Conservation (phyloP, 2,329 filamentous ascomycete species). For the Hymenoscyphus fructigenus region DNA sequence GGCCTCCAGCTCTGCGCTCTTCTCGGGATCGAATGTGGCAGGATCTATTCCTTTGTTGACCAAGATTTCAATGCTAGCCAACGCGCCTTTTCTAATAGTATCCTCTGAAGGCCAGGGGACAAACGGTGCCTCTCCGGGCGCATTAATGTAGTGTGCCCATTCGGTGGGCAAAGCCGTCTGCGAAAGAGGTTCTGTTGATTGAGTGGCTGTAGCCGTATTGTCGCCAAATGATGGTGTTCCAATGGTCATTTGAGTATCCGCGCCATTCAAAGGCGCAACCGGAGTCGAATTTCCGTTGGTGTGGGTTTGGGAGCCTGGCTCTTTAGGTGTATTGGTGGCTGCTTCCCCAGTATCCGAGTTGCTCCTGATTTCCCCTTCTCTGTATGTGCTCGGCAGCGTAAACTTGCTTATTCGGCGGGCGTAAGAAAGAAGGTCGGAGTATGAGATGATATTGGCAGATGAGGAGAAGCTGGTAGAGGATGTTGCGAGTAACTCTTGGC, state of each 20-base stretch:
- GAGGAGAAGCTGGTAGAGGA: slow-evolving; percentile 56
- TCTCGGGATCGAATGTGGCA: slow-evolving; percentile 55
- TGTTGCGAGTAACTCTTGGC: slow-evolving; percentile 68
- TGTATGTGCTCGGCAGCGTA: slow-evolving; percentile 57
- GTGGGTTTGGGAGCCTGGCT: slow-evolving; percentile 23
- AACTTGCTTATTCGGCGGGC: slow-evolving; percentile 78
- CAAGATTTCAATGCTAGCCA: slow-evolving; percentile 64
- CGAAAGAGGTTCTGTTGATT: slow-evolving; percentile 21
- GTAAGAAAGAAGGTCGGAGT: slow-evolving; percentile 73
- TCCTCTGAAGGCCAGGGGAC: slow-evolving; percentile 75
- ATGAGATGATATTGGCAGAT: slow-evolving; percentile 56
- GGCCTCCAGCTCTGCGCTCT: slow-evolving; percentile 39
- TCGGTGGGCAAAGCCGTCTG: slow-evolving; percentile 36
- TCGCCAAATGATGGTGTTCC: slow-evolving; percentile 26
- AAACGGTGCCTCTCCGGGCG: slow-evolving; percentile 58
- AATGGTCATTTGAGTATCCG: slow-evolving; percentile 15
- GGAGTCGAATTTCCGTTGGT: slow-evolving; percentile 35
- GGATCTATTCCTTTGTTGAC: slow-evolving; percentile 62
- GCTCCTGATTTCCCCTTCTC: slow-evolving; percentile 24
- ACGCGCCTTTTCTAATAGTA: slow-evolving; percentile 65
- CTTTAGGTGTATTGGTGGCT: slow-evolving; percentile 25
- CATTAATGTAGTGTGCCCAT: slow-evolving; percentile 48
- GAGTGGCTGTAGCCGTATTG: slow-evolving; percentile 20
- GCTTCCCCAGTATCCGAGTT: slow-evolving; percentile 17
- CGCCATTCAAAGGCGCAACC: slow-evolving; percentile 27